phyloP scores from a whole-genome alignment of 2,329 filamentous ascomycete species.

The Ceratocystis lukuohia region DNA sequence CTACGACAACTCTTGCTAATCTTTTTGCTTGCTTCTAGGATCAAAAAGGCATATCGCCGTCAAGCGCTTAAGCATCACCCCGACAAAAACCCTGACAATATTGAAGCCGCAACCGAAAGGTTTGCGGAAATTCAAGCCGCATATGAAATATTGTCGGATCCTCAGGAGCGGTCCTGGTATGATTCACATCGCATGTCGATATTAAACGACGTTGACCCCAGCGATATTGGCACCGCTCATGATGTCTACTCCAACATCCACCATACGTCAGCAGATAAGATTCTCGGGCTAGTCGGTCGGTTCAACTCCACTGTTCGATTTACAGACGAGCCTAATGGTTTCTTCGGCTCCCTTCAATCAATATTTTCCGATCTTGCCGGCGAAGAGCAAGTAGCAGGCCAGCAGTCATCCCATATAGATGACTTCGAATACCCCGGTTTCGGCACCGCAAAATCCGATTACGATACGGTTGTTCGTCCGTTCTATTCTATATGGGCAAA shows the following conservation, averaged over 20 bases:
- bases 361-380: conserved; percentile 67
- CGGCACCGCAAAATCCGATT: conserved; percentile 59
- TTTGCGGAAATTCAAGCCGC: conserved; percentile 90
- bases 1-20: neutral
- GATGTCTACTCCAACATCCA: conserved; percentile 55
- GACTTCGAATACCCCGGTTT: conserved; percentile 66
- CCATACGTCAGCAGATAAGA: conserved; percentile 67
- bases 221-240: conserved; percentile 34
- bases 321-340: conserved; percentile 65
- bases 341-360: conserved; percentile 66
- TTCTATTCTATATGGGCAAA: conserved; percentile 74
- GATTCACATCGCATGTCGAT: conserved; percentile 86
- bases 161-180: conserved; percentile 94
- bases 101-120: conserved; percentile 65
- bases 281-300: conserved; percentile 62
- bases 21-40: conserved; percentile 34
- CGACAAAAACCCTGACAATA: conserved; percentile 80
- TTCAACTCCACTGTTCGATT: conserved; percentile 71
- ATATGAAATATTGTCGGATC: conserved; percentile 90
- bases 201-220: conserved; percentile 48
- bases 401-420: conserved; percentile 37
- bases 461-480: conserved; percentile 59
- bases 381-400: conserved; percentile 46
- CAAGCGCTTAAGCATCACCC: conserved; percentile 91
- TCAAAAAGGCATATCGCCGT: conserved; percentile 82